Percentiles rank a stretch among this genome's conserved stretches.
These are phyloP conservation scores for Penicillium expansum DNA, from an alignment of 2,329 filamentous ascomycete genomes.

Conservation along the genomic window DNA sequence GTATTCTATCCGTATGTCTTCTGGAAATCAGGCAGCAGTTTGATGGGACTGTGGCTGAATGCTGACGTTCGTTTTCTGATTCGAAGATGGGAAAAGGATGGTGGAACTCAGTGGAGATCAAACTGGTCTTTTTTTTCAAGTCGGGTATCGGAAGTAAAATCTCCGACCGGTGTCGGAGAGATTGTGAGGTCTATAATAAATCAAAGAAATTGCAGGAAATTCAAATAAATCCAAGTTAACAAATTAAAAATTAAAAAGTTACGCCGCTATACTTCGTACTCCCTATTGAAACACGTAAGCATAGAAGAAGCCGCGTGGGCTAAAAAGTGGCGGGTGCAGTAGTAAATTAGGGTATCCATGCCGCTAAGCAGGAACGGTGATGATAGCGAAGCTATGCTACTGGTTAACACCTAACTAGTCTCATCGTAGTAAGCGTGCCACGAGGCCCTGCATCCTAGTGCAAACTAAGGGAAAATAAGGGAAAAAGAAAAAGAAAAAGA, in stretches of 20 bases:
- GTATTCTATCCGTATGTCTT: neutral
- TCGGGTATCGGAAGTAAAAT: slow-evolving; percentile 1
- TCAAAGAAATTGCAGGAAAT: neutral
- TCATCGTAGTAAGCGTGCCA: slow-evolving; percentile 15
- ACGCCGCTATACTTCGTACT: slow-evolving; percentile 5
- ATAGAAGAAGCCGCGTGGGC: slow-evolving; percentile 18
- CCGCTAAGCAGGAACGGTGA: slow-evolving; percentile 9
- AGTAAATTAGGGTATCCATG: slow-evolving; percentile 9
- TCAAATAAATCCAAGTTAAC: neutral
- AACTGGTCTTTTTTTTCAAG: neutral
- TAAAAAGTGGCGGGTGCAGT: slow-evolving; percentile 9
- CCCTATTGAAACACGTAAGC: neutral
- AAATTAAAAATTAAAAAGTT: too few relatives aligned
- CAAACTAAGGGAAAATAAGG: neutral
- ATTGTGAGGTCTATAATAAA: neutral
- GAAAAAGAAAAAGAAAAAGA: neutral
- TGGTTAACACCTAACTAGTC: slow-evolving; percentile 10
- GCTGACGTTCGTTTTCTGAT: neutral
- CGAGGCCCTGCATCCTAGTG: slow-evolving; percentile 24
- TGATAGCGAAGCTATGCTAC: slow-evolving; percentile 1
- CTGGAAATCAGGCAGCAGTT: slow-evolving; percentile 19
- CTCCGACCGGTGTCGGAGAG: neutral
- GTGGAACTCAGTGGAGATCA: slow-evolving; percentile 6
- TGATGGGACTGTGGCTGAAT: slow-evolving; percentile 18
- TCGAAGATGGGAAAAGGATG: neutral